These are phyloP conservation scores for Microdochium nivale DNA, from an alignment of 2,329 filamentous ascomycete genomes.

Conservation along the genomic window DNA sequence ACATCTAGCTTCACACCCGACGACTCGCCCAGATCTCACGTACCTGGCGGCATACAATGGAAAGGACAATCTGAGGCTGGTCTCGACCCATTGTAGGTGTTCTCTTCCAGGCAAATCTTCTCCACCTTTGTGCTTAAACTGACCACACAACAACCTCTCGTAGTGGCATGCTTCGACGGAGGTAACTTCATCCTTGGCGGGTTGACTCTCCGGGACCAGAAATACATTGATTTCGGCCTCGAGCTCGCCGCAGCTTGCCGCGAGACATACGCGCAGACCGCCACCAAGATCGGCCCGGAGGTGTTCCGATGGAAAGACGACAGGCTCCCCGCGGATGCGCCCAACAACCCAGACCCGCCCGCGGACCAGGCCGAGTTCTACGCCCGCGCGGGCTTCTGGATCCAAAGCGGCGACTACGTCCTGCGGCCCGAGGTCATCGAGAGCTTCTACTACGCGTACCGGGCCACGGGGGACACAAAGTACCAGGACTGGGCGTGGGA, in stretches of 20 bases:
- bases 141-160: conserved; percentile 22
- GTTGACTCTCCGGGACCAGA: conserved; percentile 52
- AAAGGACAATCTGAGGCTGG: conserved; percentile 26
- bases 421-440: conserved; percentile 78
- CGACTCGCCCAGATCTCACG: conserved; percentile 58
- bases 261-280: conserved; percentile 60
- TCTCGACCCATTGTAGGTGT: conserved; percentile 40
- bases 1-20: conserved; percentile 62
- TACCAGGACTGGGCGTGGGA: conserved; percentile 84
- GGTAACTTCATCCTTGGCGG: conserved; percentile 82
- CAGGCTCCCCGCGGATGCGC: conserved; percentile 21
- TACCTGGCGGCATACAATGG: conserved; percentile 55
- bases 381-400: conserved; percentile 61
- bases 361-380: conserved; percentile 50
- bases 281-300: conserved; percentile 72
- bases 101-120: neutral
- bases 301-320: conserved; percentile 52
- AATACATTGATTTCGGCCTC: conserved; percentile 69
- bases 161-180: conserved; percentile 73
- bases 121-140: neutral
- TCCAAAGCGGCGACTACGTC: conserved; percentile 51
- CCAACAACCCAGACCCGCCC: conserved; percentile 33
- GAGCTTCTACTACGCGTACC: conserved; percentile 79
- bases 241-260: conserved; percentile 64
- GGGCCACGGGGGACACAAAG: conserved; percentile 63